phyloP scores from a whole-genome alignment of 2,329 filamentous ascomycete species.

The Fusarium sp. region DNA sequence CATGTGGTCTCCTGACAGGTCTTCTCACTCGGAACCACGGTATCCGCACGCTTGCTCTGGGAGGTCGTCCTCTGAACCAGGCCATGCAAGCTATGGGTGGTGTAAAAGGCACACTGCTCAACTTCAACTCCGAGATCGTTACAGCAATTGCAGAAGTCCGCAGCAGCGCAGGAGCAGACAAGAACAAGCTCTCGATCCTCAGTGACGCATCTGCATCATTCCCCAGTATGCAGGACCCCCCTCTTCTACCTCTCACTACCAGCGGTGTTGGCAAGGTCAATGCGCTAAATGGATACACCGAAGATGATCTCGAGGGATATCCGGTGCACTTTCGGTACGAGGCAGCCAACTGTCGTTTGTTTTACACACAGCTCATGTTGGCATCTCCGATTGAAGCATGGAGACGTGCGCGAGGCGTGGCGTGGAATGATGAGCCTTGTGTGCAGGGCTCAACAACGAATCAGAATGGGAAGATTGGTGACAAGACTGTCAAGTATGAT shows the following conservation, averaged over 20 bases:
- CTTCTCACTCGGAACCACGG: slow-evolving; percentile 53
- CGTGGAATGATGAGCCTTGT: slow-evolving; percentile 37
- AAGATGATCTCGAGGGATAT: slow-evolving; percentile 44
- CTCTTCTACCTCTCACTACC: slow-evolving; percentile 54
- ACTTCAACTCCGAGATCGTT: slow-evolving; percentile 31
- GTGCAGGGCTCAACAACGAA: slow-evolving; percentile 40
- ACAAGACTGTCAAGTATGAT: slow-evolving; percentile 35
- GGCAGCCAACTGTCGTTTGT: slow-evolving; percentile 71
- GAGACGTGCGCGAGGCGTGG: slow-evolving; percentile 50
- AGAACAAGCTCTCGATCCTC: slow-evolving; percentile 19
- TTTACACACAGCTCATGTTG: slow-evolving; percentile 67
- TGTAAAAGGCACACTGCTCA: slow-evolving; percentile 65
- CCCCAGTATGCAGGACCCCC: slow-evolving; percentile 30
- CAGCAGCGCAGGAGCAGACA: slow-evolving; percentile 28
- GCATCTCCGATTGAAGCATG: slow-evolving; percentile 66
- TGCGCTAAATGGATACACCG: slow-evolving; percentile 36
- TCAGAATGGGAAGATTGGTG: slow-evolving; percentile 36
- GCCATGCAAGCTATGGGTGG: slow-evolving; percentile 75
- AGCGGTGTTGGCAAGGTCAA: slow-evolving; percentile 41
- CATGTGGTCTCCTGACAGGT: slow-evolving; percentile 47
- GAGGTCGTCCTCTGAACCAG: slow-evolving; percentile 67
- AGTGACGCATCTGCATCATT: slow-evolving; percentile 25
- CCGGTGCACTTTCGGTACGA: slow-evolving; percentile 70
- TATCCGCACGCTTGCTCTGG: slow-evolving; percentile 62
- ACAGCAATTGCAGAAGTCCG: slow-evolving; percentile 9